Percentiles rank a stretch among this genome's conserved stretches.
phyloP scores from a whole-genome alignment of 2,329 filamentous ascomycete genomes.

The Polytolypa hystricis region DNA sequence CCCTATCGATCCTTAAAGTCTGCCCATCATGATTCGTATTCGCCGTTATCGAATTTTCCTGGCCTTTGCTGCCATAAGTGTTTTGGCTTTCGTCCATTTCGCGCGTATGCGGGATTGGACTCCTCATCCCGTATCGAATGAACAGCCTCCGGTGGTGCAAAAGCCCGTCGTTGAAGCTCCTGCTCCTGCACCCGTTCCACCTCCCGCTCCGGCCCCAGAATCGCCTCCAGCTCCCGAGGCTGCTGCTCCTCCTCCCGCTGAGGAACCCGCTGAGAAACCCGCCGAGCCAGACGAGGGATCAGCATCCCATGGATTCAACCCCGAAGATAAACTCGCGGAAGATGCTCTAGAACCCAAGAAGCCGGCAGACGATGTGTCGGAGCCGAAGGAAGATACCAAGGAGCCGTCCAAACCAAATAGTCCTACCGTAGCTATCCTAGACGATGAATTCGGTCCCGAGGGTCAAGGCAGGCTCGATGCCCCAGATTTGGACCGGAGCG shows the following conservation, averaged over 20 bases:
- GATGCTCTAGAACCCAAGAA: too few species aligned
- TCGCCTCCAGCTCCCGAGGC: background rate
- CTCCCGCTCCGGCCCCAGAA: background rate
- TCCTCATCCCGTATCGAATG: background rate
- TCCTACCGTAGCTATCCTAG: too few species aligned
- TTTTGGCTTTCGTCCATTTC: conserved; percentile 42
- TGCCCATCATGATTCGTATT: conserved; percentile 35
- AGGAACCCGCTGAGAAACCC: too few species aligned
- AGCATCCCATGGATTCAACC: conserved; percentile 4
- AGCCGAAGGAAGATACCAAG: conserved; percentile 4
- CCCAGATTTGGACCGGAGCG: conserved; percentile 16
- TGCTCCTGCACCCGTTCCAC: conserved; percentile 1
- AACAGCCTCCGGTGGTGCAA: background rate
- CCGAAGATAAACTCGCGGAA: too few species aligned
- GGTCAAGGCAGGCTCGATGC: conserved; percentile 26
- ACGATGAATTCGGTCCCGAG: conserved; percentile 19
- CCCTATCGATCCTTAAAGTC: background rate
- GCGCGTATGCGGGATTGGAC: conserved; percentile 33
- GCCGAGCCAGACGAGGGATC: background rate
- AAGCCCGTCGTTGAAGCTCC: background rate
- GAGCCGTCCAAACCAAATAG: too few species aligned
- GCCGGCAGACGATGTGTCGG: background rate
- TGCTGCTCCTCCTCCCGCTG: too few species aligned
- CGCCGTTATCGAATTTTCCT: conserved; percentile 39
- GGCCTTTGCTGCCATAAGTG: conserved; percentile 32